Conservation (phyloP, 208 protist genomes). For the Eutreptiella sp. region DNA sequence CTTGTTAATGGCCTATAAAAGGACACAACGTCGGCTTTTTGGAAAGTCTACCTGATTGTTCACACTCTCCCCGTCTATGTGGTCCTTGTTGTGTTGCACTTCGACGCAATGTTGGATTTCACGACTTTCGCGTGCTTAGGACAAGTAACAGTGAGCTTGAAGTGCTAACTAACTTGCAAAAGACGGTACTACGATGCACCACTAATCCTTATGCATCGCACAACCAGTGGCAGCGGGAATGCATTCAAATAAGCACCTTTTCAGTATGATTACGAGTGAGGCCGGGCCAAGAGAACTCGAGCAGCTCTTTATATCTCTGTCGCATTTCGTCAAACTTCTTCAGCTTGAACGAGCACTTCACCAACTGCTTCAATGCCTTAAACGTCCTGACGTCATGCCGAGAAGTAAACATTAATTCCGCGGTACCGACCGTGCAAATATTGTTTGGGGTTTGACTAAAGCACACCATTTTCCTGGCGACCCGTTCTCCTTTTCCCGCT, state of each 20-base stretch:
- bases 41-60: slow-evolving; percentile 56
- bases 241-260: slow-evolving; percentile 56
- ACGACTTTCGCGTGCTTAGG: no score
- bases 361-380: slow-evolving; percentile 85
- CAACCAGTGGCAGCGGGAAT: neutral
- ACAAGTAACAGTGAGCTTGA: no score
- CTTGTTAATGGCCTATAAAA: slow-evolving; percentile 80
- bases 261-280: slow-evolving; percentile 37
- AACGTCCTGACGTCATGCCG: slow-evolving; percentile 62
- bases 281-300: slow-evolving; percentile 45
- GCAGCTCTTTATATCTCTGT: slow-evolving; percentile 58
- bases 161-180: no score
- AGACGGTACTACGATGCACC: no score
- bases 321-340: slow-evolving; percentile 72
- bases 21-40: no score
- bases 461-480: slow-evolving; percentile 54
- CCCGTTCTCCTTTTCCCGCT: slow-evolving; percentile 60
- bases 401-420: neutral
- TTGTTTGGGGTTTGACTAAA: neutral
- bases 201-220: slow-evolving; percentile 37
- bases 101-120: no score
- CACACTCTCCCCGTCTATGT: no score
- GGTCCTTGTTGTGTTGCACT: no score
- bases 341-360: slow-evolving; percentile 58
- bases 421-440: no score